Conservation (phyloP, 495 filamentous ascomycete genomes). For the Cladorrhinum samala region DNA sequence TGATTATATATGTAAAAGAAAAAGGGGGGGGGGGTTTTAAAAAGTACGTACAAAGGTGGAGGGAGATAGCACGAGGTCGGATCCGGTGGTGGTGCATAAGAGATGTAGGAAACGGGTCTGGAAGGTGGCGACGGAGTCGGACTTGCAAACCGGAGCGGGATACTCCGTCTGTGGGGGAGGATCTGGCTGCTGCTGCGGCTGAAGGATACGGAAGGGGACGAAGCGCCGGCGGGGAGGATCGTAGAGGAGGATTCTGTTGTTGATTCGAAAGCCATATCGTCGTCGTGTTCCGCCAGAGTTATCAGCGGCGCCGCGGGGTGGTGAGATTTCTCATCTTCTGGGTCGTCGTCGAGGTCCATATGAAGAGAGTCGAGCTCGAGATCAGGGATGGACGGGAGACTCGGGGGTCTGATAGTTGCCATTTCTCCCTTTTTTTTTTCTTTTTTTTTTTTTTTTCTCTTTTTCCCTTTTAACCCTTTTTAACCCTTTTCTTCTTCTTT, state of each 20-base stretch:
- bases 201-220: background rate
- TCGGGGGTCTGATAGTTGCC: constrained; percentile 8
- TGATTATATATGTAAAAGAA: too few species aligned
- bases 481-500: too few species aligned
- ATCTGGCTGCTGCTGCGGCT: background rate
- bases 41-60: too few species aligned
- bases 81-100: too few species aligned
- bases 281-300: too few species aligned
- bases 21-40: too few species aligned
- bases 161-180: background rate
- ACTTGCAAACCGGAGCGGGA: background rate
- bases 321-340: background rate
- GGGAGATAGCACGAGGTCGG: too few species aligned
- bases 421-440: background rate
- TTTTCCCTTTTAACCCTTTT: too few species aligned
- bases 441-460: background rate
- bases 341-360: background rate
- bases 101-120: too few species aligned
- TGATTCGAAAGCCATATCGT: too few species aligned
- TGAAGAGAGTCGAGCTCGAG: constrained; percentile 9
- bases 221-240: too few species aligned
- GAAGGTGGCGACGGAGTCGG: background rate
- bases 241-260: background rate
- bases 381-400: constrained; percentile 10
- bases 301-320: too few species aligned